Evolutionary conservation across 2,329 filamentous ascomycete species (phyloP).

Genomic region (Verticillium nubilum): DNA sequence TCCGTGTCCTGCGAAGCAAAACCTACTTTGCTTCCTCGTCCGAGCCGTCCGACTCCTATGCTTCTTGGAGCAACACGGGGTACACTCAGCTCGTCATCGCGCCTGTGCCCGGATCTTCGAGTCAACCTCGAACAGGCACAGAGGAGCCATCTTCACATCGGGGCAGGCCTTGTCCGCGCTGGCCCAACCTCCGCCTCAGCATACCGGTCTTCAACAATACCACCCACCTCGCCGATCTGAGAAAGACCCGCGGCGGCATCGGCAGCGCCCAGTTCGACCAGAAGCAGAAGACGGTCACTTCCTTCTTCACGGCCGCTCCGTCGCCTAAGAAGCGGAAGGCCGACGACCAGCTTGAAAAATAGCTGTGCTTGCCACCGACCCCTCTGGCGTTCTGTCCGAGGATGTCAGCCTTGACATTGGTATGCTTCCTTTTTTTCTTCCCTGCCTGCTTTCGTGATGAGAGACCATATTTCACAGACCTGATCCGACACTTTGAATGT

Average conservation of each 20-base stretch:
- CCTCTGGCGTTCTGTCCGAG: neutral
- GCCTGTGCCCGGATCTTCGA: neutral
- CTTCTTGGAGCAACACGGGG: slow-evolving; percentile 49
- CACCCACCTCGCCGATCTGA: slow-evolving; percentile 67
- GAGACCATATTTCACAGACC: slow-evolving; percentile 70
- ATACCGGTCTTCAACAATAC: slow-evolving; percentile 63
- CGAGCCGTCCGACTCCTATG: slow-evolving; percentile 18
- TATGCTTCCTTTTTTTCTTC: slow-evolving; percentile 3
- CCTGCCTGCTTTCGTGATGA: slow-evolving; percentile 59
- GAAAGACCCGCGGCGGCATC: slow-evolving; percentile 76
- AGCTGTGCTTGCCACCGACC: neutral
- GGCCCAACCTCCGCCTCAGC: slow-evolving; percentile 33
- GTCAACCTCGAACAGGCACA: neutral
- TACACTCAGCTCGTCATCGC: slow-evolving; percentile 28
- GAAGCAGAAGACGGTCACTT: slow-evolving; percentile 68
- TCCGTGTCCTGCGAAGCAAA: slow-evolving; percentile 40
- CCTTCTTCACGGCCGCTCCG: slow-evolving; percentile 55
- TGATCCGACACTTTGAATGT: slow-evolving; percentile 69
- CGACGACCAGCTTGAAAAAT: slow-evolving; percentile 17
- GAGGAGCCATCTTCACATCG: neutral
- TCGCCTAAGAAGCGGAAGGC: slow-evolving; percentile 44
- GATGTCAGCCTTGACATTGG: neutral
- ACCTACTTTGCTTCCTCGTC: slow-evolving; percentile 12
- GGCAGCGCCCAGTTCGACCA: slow-evolving; percentile 72
- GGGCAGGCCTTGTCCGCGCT: slow-evolving; percentile 20